Conservation (phyloP, 495 filamentous ascomycete species). For the Evernia prunastri region DNA sequence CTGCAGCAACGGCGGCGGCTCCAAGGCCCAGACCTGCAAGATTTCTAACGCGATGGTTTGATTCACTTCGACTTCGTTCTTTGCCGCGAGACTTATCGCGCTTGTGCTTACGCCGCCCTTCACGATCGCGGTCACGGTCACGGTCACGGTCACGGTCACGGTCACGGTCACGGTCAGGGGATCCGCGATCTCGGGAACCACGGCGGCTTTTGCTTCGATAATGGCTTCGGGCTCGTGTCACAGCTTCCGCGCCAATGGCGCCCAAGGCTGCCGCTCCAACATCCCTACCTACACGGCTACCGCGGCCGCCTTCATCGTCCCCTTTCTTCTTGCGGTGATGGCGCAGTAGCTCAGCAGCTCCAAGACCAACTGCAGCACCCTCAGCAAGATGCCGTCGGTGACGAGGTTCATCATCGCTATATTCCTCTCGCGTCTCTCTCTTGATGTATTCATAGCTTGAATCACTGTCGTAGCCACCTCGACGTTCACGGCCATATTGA, state of each 20-base stretch:
- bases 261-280: slow-evolving; percentile 76
- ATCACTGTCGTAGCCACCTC: slow-evolving; percentile 52
- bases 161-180: slow-evolving; percentile 31
- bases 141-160: slow-evolving; percentile 40
- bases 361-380: slow-evolving; percentile 74
- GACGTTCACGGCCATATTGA: slow-evolving; percentile 37
- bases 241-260: slow-evolving; percentile 71
- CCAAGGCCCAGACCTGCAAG: slow-evolving; percentile 70
- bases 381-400: slow-evolving; percentile 78
- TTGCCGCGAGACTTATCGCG: slow-evolving; percentile 30
- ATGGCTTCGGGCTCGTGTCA: slow-evolving; percentile 63
- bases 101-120: slow-evolving; percentile 33
- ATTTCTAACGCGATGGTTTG: slow-evolving; percentile 50
- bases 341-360: slow-evolving; percentile 64
- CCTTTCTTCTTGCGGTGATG: slow-evolving; percentile 59
- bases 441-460: slow-evolving; percentile 57
- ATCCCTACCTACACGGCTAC: slow-evolving; percentile 64
- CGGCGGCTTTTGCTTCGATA: slow-evolving; percentile 46
- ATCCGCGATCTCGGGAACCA: slow-evolving; percentile 35
- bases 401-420: slow-evolving; percentile 50
- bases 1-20: slow-evolving; percentile 74
- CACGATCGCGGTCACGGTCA: slow-evolving; percentile 44
- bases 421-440: slow-evolving; percentile 41
- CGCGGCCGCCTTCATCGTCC: slow-evolving; percentile 48
- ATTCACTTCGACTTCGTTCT: slow-evolving; percentile 48